Conservation (phyloP, 140 eudicot species). For the Erigeron philadelphicus region DNA sequence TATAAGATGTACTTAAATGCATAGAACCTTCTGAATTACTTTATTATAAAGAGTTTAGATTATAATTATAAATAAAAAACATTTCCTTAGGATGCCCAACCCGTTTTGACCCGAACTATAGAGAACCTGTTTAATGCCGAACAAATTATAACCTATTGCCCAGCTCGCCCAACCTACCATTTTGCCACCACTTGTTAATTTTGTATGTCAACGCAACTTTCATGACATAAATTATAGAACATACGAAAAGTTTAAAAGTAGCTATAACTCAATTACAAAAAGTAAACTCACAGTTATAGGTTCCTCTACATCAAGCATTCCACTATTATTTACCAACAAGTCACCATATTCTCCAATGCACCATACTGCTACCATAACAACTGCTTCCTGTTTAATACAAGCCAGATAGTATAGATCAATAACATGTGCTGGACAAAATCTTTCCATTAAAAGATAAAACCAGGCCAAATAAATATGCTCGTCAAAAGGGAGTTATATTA, state of each 20-base stretch:
- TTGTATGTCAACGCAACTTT: background rate
- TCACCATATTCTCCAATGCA: slow-evolving; percentile 99
- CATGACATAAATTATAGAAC: background rate
- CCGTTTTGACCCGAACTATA: background rate
- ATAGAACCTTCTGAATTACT: background rate
- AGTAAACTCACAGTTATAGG: slow-evolving; percentile 75
- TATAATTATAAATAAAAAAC: background rate
- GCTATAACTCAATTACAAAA: slow-evolving; percentile 3
- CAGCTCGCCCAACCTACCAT: background rate
- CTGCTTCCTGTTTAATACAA: slow-evolving; percentile 65
- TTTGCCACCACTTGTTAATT: background rate
- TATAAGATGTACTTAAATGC: background rate
- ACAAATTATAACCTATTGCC: background rate
- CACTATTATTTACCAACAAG: slow-evolving; percentile 70
- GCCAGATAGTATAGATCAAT: slow-evolving; percentile 5
- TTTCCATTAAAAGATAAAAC: background rate
- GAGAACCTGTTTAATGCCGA: too few relatives aligned
- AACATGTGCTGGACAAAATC: background rate
- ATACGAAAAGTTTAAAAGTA: background rate
- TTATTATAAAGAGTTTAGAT: background rate
- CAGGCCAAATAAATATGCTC: slow-evolving; percentile 18
- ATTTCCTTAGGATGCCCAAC: background rate
- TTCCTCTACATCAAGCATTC: slow-evolving; percentile 84
- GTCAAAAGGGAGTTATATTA: slow-evolving; percentile 25
- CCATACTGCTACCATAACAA: slow-evolving; percentile 93